A percentile compares a stretch with the other conserved stretches of the same genome.
These are phyloP conservation scores for Penicillium fimorum DNA, from an alignment of 495 filamentous ascomycete genomes.

Conservation along the genomic window DNA sequence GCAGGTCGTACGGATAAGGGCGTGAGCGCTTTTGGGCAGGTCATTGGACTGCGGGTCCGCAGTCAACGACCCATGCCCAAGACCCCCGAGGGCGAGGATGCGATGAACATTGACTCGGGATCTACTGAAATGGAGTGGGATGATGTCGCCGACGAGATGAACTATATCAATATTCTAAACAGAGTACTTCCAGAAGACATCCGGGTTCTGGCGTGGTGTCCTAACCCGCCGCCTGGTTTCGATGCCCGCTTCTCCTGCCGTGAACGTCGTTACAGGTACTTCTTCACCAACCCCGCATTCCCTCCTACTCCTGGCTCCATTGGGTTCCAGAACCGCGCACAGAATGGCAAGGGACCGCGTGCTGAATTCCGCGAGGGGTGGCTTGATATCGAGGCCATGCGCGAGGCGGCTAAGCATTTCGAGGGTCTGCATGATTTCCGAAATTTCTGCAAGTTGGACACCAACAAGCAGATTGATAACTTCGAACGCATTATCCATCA, in stretches of 20 bases:
- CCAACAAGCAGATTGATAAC: slow-evolving; percentile 77
- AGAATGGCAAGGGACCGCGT: slow-evolving; percentile 21
- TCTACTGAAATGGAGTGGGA: slow-evolving; percentile 57
- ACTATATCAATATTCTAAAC: slow-evolving; percentile 80
- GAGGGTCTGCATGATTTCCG: slow-evolving; percentile 90
- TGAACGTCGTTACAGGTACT: slow-evolving; percentile 88
- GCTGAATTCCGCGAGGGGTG: slow-evolving; percentile 50
- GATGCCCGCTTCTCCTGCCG: slow-evolving; percentile 91
- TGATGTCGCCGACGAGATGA: slow-evolving; percentile 75
- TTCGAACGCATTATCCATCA: slow-evolving; percentile 75
- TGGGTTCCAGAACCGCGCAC: slow-evolving; percentile 32
- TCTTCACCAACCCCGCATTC: slow-evolving; percentile 93
- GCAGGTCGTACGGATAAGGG: slow-evolving; percentile 90
- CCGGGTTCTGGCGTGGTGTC: slow-evolving; percentile 88
- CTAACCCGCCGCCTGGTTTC: slow-evolving; percentile 71
- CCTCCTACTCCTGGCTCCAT: slow-evolving; percentile 51
- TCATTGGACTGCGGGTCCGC: slow-evolving; percentile 77
- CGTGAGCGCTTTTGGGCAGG: slow-evolving; percentile 96
- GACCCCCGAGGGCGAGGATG: slow-evolving; percentile 22
- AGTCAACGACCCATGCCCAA: slow-evolving; percentile 62
- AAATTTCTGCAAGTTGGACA: slow-evolving; percentile 93
- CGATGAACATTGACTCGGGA: slow-evolving; percentile 25
- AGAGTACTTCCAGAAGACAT: slow-evolving; percentile 86
- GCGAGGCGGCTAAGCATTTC: slow-evolving; percentile 70
- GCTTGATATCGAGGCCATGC: slow-evolving; percentile 86